Conservation (phyloP, 192 early-diverging fungal species). For the Coemansia sp. region DNA sequence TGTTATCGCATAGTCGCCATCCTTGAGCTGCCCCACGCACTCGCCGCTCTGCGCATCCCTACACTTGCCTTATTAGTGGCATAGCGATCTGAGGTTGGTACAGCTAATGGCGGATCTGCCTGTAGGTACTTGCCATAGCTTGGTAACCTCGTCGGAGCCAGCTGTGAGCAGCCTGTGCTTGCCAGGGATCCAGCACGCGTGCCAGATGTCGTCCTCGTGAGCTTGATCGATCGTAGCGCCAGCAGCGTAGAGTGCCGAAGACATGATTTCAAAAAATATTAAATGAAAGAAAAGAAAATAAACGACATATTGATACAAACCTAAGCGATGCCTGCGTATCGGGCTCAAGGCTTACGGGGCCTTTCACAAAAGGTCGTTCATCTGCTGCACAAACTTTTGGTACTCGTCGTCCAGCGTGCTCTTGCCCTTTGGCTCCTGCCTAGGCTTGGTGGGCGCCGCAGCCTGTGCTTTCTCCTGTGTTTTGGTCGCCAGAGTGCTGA, state of each 20-base stretch:
- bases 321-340: background rate
- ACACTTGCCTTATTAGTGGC: background rate
- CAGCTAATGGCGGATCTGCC: background rate
- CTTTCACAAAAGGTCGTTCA: slow-evolving; percentile 44
- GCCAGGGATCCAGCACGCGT: slow-evolving; percentile 44
- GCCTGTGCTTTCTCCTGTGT: background rate
- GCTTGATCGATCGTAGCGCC: slow-evolving; percentile 39
- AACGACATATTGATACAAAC: background rate
- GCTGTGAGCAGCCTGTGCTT: slow-evolving; percentile 43
- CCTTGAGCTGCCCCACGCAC: slow-evolving; percentile 20
- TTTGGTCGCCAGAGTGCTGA: slow-evolving; percentile 12
- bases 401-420: slow-evolving; percentile 63
- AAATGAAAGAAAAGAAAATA: background rate
- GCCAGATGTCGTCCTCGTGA: slow-evolving; percentile 55
- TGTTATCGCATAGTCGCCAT: slow-evolving; percentile 46
- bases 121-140: slow-evolving; percentile 31
- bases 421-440: slow-evolving; percentile 4
- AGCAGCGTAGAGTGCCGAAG: slow-evolving; percentile 38
- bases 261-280: slow-evolving; percentile 12
- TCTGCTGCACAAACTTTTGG: slow-evolving; percentile 65
- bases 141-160: slow-evolving; percentile 42
- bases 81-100: background rate
- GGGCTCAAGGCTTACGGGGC: background rate
- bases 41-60: slow-evolving; percentile 42
- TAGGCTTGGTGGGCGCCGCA: background rate